Evolutionary conservation across 1,284 basidiomycete genomes (phyloP).

Genomic region (Microstroma glucosiphilum): DNA sequence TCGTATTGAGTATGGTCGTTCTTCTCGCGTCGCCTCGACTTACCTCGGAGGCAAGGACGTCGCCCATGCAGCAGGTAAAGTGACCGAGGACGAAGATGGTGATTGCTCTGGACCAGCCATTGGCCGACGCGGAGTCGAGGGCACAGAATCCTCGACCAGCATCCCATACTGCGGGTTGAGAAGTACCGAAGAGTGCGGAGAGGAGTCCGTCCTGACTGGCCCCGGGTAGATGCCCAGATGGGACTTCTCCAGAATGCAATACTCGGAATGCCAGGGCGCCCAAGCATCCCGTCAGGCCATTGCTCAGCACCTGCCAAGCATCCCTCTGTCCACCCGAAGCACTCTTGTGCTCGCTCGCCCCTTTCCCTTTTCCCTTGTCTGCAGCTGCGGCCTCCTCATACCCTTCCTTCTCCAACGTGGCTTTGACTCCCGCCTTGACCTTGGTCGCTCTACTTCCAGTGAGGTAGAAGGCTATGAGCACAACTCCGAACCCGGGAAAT

Average conservation of each 20-base stretch:
- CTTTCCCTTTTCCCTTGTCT: not conserved
- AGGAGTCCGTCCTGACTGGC: not conserved
- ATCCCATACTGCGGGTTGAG: slow-evolving; percentile 2
- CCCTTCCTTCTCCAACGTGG: slow-evolving; percentile 56
- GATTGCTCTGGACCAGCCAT: slow-evolving; percentile 4
- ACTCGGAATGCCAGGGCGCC: slow-evolving; percentile 13
- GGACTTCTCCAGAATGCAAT: slow-evolving; percentile 9
- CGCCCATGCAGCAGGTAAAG: slow-evolving; percentile 41
- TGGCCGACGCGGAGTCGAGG: not conserved
- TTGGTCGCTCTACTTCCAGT: slow-evolving; percentile 77
- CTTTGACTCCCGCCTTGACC: slow-evolving; percentile 60
- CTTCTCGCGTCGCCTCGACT: not conserved
- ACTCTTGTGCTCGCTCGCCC: slow-evolving; percentile 16
- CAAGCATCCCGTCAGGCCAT: slow-evolving; percentile 18
- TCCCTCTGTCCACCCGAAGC: slow-evolving; percentile 25
- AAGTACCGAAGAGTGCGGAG: not conserved
- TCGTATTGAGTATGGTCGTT: not conserved
- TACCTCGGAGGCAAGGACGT: slow-evolving; percentile 34
- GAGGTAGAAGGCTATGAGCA: slow-evolving; percentile 55
- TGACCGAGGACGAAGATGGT: slow-evolving; percentile 29
- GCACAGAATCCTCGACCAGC: slow-evolving; percentile 4
- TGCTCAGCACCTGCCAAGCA: slow-evolving; percentile 36
- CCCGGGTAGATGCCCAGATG: not conserved
- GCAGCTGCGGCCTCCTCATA: slow-evolving; percentile 8
- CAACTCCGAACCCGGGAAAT: slow-evolving; percentile 27